Evolutionary conservation across 225 moss, liverwort and hornwort genomes (phyloP).

Genomic region (Marchantia paleacea): DNA sequence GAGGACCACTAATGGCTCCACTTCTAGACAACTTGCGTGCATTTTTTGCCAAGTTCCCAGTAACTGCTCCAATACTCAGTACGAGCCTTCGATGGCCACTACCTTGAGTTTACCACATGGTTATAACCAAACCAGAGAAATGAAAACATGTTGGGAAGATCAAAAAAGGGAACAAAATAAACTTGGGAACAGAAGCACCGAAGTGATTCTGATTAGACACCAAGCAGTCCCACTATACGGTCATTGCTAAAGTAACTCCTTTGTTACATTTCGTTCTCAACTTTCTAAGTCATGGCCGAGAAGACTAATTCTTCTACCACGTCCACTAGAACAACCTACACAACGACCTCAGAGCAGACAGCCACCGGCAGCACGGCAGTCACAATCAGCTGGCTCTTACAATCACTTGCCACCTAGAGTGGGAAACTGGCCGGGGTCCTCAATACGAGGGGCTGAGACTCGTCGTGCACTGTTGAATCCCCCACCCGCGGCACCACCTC

Average conservation of each 20-base stretch:
- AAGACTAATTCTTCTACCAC: slow-evolving; percentile 31
- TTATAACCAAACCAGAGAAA: slow-evolving; percentile 21
- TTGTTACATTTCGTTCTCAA: slow-evolving; percentile 28
- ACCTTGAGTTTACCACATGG: slow-evolving; percentile 14
- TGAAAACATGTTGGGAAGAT: slow-evolving; percentile 22
- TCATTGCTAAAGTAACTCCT: slow-evolving; percentile 32
- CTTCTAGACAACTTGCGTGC: slow-evolving; percentile 9
- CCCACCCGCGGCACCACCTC: slow-evolving; percentile 25
- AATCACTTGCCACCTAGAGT: slow-evolving; percentile 73
- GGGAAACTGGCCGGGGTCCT: slow-evolving; percentile 87
- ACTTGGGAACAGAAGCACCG: slow-evolving; percentile 26
- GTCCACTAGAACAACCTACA: slow-evolving; percentile 21
- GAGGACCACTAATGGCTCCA: slow-evolving; percentile 18
- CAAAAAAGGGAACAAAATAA: slow-evolving; percentile 31
- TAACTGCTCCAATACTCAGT: slow-evolving; percentile 19
- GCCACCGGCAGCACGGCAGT: background rate
- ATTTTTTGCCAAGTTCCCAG: slow-evolving; percentile 16
- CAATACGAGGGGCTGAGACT: slow-evolving; percentile 73
- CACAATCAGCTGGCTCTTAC: background rate
- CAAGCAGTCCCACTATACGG: slow-evolving; percentile 27
- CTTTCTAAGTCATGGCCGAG: slow-evolving; percentile 28
- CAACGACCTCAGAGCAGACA: slow-evolving; percentile 13
- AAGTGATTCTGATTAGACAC: slow-evolving; percentile 19
- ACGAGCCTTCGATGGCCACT: slow-evolving; percentile 9
- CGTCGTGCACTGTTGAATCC: slow-evolving; percentile 43